Evolutionary conservation across 106 monocot genomes (phyloP), one percentile per base, ranked within the genome.

Genomic region (Dactylorhiza incarnata): DNA sequence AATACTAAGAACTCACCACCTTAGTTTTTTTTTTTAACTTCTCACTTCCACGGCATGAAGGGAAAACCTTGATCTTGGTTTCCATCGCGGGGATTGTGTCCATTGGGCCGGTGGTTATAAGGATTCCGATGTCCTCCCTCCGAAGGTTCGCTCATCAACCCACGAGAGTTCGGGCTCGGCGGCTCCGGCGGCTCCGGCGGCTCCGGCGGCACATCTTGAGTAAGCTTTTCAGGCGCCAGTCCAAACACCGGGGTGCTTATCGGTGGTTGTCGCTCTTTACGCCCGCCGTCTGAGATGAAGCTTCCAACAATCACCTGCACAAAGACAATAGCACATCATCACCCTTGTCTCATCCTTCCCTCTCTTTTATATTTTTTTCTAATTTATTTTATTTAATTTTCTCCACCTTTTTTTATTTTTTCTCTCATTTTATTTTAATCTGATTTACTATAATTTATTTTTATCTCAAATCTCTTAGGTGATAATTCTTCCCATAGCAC

Each of bases 261-360:
- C 8, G 7, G 37, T 5, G 7, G 37, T 5, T 3, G 16, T 68
- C 78, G 82, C 1, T 78, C 26, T 74, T 90, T 85, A 24, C 77
- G 82, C 14, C 68, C 77, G 23, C 78, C 78, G 51, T 87, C 81
- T 2, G 78, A 81, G n/a, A 81, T 76, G 74, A 90, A 90, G 59
- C 87, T 85, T 6, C 90, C 87, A 44, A 90, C 83, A 14, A 90
- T 84, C n/a, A 90, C 85, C 90, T 90, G 81, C 48, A 83, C 12
- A 19, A 20, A 50, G 15, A 25, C 9, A 52, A 51, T 1, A 52
- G 51, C 9, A 14, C 12, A 52, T 11, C 14, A 52, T 14, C 51
- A 51, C 3, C 51, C 0, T 10, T 3, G 3, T 10, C n/a, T n/a
- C n/a, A n/a, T n/a, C n/a, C n/a, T n/a, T n/a, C n/a, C n/a, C n/a